Evolutionary conservation across 1,139 yeast species (phyloP), one percentile per base, ranked within the genome.

Genomic region (Zygosaccharomyces pseudobailii): DNA sequence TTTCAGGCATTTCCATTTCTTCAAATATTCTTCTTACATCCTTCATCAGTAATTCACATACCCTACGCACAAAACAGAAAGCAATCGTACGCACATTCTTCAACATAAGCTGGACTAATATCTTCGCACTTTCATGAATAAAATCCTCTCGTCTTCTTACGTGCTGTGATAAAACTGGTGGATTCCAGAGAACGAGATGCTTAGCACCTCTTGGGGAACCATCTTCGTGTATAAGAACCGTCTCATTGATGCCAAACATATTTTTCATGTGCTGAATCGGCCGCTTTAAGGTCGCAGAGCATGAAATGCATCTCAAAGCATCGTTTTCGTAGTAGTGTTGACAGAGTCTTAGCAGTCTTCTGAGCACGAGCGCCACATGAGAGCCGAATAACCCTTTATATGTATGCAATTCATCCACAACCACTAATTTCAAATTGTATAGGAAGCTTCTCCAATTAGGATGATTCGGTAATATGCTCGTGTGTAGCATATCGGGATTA

Each of bases 401-500:
- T 37, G 85, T 82, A 63, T 92, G 99, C 43, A 94, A 70, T 64
- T 92, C 95, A 67, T 92, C 99, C 53, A 92, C 80, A 0, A 92
- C 95, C 3, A 92, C 84, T 57, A 75, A 84, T 59, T 77, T 79
- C 54, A 92, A 68, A 44, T 79, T 76, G 20, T 71, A 62, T 6
- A 92, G 68, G 61, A 90, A 87, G 34, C 76, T 73, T 31, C 75
- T 70, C 97, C 98, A 92, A 10, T 76, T 72, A 32, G 75, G 75
- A 56, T 80, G 84, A 48, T 80, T 78, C 0, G 98, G 97, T 20
- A 92, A 67, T 10, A 92, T 80, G 19, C 92, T 82, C 0, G 89
- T 78, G 66, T 92, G 98, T 3, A 94, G 72, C 72, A 92, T 87
- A 62, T 92, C 99, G 0, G 98, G 99, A 60, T 92, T 92, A 0